A percentile compares a stretch with the other conserved stretches of the same genome.
Conservation (phyloP, 2,329 filamentous ascomycete species). For the Pestalotiopsis sp. region DNA sequence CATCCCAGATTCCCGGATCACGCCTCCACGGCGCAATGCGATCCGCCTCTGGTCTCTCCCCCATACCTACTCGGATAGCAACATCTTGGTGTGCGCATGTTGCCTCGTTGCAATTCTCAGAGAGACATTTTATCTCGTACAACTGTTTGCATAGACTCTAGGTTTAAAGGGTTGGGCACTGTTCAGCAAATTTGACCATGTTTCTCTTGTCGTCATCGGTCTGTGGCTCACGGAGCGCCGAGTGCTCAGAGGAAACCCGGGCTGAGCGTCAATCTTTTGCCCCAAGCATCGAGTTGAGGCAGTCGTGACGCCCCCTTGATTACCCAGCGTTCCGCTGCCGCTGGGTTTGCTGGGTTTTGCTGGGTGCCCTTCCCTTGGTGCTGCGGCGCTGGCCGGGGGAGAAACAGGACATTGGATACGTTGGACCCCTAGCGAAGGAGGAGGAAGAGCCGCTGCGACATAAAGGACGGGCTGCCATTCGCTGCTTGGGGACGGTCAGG, state of each 20-base stretch:
- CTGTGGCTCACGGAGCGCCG: background rate
- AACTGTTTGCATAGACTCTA: background rate
- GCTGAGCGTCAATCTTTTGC: slow-evolving; percentile 2
- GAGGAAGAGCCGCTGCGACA: background rate
- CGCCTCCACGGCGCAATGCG: background rate
- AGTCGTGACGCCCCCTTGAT: background rate
- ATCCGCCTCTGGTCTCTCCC: background rate
- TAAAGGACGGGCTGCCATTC: background rate
- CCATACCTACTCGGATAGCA: background rate
- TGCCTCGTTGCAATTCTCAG: background rate
- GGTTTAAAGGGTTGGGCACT: background rate
- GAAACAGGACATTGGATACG: background rate
- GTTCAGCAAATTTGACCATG: background rate
- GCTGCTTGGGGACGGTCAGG: background rate
- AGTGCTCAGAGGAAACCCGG: background rate
- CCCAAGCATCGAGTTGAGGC: background rate
- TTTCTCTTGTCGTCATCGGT: background rate
- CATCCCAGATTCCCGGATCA: background rate
- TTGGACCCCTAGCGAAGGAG: background rate
- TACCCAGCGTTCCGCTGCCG: background rate
- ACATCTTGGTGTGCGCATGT: background rate
- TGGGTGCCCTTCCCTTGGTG: background rate
- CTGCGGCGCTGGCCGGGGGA: background rate
- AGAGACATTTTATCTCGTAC: too few species aligned
- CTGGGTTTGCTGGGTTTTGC: background rate